phyloP scores from a whole-genome alignment of 306 rosid genomes.

The Luffa aegyptiaca region DNA sequence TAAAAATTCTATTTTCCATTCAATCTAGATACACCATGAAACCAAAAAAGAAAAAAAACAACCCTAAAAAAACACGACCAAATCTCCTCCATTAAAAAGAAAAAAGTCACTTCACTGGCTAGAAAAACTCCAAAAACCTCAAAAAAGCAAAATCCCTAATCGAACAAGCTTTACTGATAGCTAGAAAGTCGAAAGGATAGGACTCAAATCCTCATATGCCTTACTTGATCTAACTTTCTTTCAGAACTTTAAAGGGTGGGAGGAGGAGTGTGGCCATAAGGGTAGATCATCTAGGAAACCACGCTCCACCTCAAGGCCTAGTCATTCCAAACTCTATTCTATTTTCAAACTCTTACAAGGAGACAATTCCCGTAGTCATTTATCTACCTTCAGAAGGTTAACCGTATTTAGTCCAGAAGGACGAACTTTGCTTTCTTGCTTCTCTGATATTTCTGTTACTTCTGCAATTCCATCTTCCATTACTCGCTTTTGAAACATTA shows the following conservation, averaged over 20 bases:
- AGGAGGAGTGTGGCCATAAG: neutral
- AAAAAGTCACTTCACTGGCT: neutral
- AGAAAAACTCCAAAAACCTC: neutral
- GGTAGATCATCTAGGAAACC: neutral
- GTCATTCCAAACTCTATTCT: neutral
- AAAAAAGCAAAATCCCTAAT: neutral
- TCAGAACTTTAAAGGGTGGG: neutral
- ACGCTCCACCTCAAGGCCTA: neutral
- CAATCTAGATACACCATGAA: too few relatives aligned
- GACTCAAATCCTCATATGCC: neutral
- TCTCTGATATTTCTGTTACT: constrained; percentile 70
- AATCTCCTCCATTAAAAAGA: neutral
- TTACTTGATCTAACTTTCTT: neutral
- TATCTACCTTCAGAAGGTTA: constrained; percentile 80
- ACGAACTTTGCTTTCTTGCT: constrained; percentile 81
- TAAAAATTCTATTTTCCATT: neutral
- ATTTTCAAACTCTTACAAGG: neutral
- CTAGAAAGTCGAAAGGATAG: neutral
- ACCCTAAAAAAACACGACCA: neutral
- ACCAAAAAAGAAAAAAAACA: neutral
- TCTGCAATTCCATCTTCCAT: constrained; percentile 58
- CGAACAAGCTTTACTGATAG: neutral
- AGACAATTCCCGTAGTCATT: constrained; percentile 11
- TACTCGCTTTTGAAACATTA: constrained; percentile 73
- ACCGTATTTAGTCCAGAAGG: constrained; percentile 96